phyloP scores from a whole-genome alignment of 495 filamentous ascomycete genomes.

The Aspergillus hancockii region DNA sequence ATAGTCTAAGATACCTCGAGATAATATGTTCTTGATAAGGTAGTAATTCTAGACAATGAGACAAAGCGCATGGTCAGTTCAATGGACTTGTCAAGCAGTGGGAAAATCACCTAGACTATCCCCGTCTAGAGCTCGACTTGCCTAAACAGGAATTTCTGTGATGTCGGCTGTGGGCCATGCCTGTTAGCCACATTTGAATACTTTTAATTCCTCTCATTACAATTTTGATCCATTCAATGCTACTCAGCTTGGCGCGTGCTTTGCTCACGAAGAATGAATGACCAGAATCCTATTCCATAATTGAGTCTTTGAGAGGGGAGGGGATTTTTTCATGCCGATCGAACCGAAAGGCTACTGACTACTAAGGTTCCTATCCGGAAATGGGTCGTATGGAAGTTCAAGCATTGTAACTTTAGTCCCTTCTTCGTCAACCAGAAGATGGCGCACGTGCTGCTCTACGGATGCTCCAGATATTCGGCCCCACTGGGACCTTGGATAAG shows the following conservation, averaged over 20 bases:
- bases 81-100: too few species aligned
- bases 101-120: too few species aligned
- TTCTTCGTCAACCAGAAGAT: constrained; percentile 2
- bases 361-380: background rate
- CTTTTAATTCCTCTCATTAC: too few species aligned
- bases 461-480: background rate
- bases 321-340: background rate
- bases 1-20: too few species aligned
- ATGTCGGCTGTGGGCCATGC: too few species aligned
- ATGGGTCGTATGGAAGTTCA: too few species aligned
- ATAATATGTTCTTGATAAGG: too few species aligned
- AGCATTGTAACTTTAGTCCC: background rate
- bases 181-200: too few species aligned
- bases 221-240: background rate
- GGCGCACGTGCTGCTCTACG: background rate
- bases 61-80: too few species aligned
- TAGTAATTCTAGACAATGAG: too few species aligned
- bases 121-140: too few species aligned
- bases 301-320: background rate
- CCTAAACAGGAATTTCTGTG: too few species aligned
- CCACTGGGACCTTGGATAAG: background rate
- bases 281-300: background rate
- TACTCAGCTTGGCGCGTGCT: background rate
- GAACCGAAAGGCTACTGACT: background rate
- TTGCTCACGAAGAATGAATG: background rate